phyloP scores from a whole-genome alignment of 2,329 filamentous ascomycete species.

The Cyanodermella asteris region DNA sequence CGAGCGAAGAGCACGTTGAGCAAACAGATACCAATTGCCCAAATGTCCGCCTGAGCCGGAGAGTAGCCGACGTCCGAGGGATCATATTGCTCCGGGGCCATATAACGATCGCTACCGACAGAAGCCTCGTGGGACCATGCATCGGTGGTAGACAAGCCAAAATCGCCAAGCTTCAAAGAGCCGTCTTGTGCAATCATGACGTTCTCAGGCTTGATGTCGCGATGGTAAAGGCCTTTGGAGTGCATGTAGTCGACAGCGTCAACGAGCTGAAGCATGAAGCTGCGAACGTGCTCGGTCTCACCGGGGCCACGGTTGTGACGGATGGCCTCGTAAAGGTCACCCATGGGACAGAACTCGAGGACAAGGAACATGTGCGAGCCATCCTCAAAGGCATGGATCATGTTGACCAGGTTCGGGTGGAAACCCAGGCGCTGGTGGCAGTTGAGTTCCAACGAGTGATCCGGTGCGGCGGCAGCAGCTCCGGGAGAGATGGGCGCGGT shows the following conservation, averaged over 20 bases:
- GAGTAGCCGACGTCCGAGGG: conserved; percentile 73
- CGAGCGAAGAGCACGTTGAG: conserved; percentile 92
- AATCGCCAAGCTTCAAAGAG: conserved; percentile 89
- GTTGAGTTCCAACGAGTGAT: conserved; percentile 37
- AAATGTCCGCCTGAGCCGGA: conserved; percentile 80
- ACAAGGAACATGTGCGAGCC: conserved; percentile 77
- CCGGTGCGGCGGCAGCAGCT: conserved; percentile 53
- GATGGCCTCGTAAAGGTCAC: conserved; percentile 94
- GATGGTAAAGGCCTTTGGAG: conserved; percentile 74
- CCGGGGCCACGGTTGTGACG: conserved; percentile 68
- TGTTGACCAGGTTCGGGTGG: conserved; percentile 84
- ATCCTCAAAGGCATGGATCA: conserved; percentile 80
- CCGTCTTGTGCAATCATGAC: conserved; percentile 80
- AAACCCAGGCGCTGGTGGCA: conserved; percentile 59
- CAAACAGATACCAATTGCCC: conserved; percentile 91
- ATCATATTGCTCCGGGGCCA: conserved; percentile 97
- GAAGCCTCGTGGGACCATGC: conserved; percentile 80
- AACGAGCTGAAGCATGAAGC: conserved; percentile 90
- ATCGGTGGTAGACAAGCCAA: conserved; percentile 76
- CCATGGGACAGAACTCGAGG: conserved; percentile 83
- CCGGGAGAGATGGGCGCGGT: conserved; percentile 36
- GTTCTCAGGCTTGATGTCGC: conserved; percentile 98
- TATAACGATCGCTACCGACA: conserved; percentile 94
- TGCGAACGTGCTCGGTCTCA: conserved; percentile 88
- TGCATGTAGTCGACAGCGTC: conserved; percentile 82